Evolutionary conservation across 2,329 filamentous ascomycete species (phyloP), one percentile per base, ranked within the genome.

Genomic region (Cladophialophora carrionii): DNA sequence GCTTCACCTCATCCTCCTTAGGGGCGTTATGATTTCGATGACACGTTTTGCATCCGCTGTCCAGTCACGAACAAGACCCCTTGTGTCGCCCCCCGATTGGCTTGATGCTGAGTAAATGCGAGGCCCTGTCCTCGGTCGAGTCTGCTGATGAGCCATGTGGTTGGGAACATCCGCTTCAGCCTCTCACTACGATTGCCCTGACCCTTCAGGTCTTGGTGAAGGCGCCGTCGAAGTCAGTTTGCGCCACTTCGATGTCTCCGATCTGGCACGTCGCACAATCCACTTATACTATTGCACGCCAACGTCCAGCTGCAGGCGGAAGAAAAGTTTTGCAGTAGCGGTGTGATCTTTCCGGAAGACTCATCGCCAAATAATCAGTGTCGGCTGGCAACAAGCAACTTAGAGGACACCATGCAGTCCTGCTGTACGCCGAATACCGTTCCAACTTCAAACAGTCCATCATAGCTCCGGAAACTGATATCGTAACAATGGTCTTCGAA

Each of bases 121-220:
- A 53, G 55, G 49, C 52, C n/a, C 17, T 17, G 31, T 48, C 46
- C 49, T 51, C 41, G 26, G 37, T 59, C 61, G 57, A 62, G 29
- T 62, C 29, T 51, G n/a, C 37, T 41, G 24, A 59, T 61, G 55
- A 59, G 41, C 60, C 65, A 67, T 67, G 65, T 64, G 65, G 65
- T 55, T 59, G 61, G 54, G 34, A 51, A 57, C 20, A 48, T 29
- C 52, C 52, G 24, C 52, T 54, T n/a, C 52, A 32, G 58, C 22
- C 41, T 54, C 32, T 24, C 24, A 32, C 20, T 26, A 14, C 12
- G 24, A n/a, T 51, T 46, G 34, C 34, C 24, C 24, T 61, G 59
- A 32, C n/a, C 20, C 52, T 34, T 37, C 9, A 5, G 26, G 52
- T 9, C 29, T n/a, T 31, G 52, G 26, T 31, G 34, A 41, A 48